phyloP scores from a whole-genome alignment of 225 moss, liverwort and hornwort genomes.

The Neckera pumila region DNA sequence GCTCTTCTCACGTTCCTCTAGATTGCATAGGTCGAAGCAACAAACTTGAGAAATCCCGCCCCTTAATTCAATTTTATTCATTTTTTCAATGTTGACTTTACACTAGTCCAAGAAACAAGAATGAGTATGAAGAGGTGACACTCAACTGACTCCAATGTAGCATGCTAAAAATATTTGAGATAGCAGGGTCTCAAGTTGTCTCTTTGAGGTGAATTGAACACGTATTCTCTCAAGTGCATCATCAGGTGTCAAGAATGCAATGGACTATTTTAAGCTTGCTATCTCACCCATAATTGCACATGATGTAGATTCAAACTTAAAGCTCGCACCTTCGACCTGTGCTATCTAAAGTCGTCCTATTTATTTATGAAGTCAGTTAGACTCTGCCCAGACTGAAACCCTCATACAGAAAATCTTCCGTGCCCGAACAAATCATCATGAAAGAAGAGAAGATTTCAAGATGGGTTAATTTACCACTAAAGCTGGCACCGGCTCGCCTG shows the following conservation, averaged over 20 bases:
- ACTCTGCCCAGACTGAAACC: not conserved
- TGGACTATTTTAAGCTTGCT: not conserved
- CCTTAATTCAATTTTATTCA: not conserved
- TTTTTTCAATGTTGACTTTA: not conserved
- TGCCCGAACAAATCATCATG: not conserved
- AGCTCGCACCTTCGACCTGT: not conserved
- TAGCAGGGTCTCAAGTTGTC: not conserved
- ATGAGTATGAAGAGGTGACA: not conserved
- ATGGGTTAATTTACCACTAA: slow-evolving; percentile 17
- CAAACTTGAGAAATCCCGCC: not conserved
- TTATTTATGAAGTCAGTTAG: not conserved
- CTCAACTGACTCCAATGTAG: not conserved
- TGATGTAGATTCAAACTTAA: not conserved
- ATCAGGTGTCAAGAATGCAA: not conserved
- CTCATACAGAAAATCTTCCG: not conserved
- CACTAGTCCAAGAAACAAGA: not conserved
- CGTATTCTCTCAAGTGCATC: not conserved
- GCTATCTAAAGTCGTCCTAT: not conserved
- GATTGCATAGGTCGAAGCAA: not conserved
- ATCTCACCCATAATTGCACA: not conserved
- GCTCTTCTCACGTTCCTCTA: not conserved
- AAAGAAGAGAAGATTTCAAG: not conserved
- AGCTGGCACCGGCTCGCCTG: slow-evolving; percentile 13
- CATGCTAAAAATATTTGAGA: not conserved
- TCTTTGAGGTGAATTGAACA: not conserved